phyloP scores from a whole-genome alignment of 495 filamentous ascomycete species.

The Polyplosphaeria fusca region DNA sequence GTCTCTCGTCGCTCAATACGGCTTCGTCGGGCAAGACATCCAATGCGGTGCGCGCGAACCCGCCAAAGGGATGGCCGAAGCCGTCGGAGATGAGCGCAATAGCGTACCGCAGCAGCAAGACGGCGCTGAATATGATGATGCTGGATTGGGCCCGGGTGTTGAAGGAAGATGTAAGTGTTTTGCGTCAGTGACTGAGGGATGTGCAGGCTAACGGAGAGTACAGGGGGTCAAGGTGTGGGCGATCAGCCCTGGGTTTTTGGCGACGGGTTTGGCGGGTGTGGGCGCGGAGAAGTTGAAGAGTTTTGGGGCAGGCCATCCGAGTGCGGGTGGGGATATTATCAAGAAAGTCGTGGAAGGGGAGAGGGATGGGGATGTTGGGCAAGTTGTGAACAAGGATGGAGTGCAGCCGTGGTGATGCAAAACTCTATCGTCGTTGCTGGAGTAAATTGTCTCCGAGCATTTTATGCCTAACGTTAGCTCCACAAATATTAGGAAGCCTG shows the following conservation, averaged over 20 bases:
- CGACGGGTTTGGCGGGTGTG: constrained; percentile 18
- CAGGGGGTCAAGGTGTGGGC: constrained; percentile 22
- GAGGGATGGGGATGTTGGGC: constrained; percentile 22
- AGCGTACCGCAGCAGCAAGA: constrained; percentile 22
- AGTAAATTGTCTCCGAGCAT: too few relatives aligned
- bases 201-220: too few relatives aligned
- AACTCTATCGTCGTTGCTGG: too few relatives aligned
- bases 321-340: constrained; percentile 17
- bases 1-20: constrained; percentile 22
- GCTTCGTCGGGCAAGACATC: neutral
- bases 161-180: constrained; percentile 22
- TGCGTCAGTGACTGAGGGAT: too few relatives aligned
- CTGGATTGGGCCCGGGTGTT: constrained; percentile 21
- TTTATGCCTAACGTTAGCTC: too few relatives aligned
- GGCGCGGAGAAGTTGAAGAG: constrained; percentile 18
- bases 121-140: constrained; percentile 29
- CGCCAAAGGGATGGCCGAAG: constrained; percentile 22
- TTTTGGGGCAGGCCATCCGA: constrained; percentile 18
- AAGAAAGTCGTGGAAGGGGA: constrained; percentile 22
- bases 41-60: neutral
- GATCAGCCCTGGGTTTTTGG: constrained; percentile 28
- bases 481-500: too few relatives aligned
- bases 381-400: constrained; percentile 9
- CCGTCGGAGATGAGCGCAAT: neutral
- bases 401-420: constrained; percentile 20